Evolutionary conservation across 2,329 filamentous ascomycete species (phyloP).

Genomic region (Dichotomopilus funicola): DNA sequence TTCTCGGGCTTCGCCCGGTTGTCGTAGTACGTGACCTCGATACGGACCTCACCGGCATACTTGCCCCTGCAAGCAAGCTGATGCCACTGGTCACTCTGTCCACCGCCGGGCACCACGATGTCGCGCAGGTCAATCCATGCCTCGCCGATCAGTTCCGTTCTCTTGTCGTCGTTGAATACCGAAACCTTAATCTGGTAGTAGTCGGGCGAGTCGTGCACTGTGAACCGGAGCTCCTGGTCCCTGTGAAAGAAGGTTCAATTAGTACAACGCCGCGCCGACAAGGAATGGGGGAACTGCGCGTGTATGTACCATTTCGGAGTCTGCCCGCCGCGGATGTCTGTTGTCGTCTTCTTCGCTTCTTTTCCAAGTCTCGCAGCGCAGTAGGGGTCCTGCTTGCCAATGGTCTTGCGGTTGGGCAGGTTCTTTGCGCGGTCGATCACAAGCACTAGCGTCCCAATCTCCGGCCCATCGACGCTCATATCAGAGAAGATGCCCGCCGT

Average conservation of each 20-base stretch:
- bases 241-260: slow-evolving; percentile 40
- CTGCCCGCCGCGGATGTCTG: slow-evolving; percentile 88
- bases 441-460: slow-evolving; percentile 87
- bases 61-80: slow-evolving; percentile 80
- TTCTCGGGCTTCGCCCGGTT: slow-evolving; percentile 75
- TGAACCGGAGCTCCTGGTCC: slow-evolving; percentile 96
- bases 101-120: slow-evolving; percentile 78
- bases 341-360: slow-evolving; percentile 94
- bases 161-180: slow-evolving; percentile 97
- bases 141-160: slow-evolving; percentile 92
- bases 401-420: slow-evolving; percentile 89
- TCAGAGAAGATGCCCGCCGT: slow-evolving; percentile 91
- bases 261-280: slow-evolving; percentile 1
- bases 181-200: slow-evolving; percentile 95
- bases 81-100: slow-evolving; percentile 94
- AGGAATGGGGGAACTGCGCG: slow-evolving; percentile 4
- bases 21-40: slow-evolving; percentile 97
- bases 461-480: slow-evolving; percentile 85
- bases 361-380: slow-evolving; percentile 91
- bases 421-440: slow-evolving; percentile 96
- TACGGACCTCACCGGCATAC: slow-evolving; percentile 89
- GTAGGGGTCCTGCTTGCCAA: slow-evolving; percentile 98
- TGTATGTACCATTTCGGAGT: slow-evolving; percentile 80
- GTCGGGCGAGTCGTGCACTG: slow-evolving; percentile 90
- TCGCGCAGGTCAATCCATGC: slow-evolving; percentile 78